Percentiles rank a stretch among this genome's conserved stretches.
These are phyloP conservation scores for Conticribra weissflogii DNA, from an alignment of 108 stramenopile genomes.

Conservation along the genomic window DNA sequence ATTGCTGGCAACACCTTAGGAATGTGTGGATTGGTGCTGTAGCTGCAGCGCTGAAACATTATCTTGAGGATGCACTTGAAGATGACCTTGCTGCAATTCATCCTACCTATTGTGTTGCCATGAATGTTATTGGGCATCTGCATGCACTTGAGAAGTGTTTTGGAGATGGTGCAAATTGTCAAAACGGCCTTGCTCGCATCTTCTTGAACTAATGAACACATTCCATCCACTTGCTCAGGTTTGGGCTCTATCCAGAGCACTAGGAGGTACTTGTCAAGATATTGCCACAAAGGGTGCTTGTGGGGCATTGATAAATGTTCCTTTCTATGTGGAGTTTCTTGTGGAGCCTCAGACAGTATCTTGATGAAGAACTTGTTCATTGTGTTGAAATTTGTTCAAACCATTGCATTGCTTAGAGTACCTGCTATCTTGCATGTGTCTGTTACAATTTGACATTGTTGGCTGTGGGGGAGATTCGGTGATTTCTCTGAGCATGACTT, in stretches of 20 bases:
- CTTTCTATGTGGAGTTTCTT: not conserved
- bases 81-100: not conserved
- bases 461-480: slow-evolving; percentile 10
- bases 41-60: not conserved
- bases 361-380: slow-evolving; percentile 15
- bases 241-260: too few species aligned
- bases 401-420: slow-evolving; percentile 17
- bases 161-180: too few species aligned
- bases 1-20: slow-evolving; percentile 2
- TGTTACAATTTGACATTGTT: slow-evolving; percentile 7
- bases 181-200: too few species aligned
- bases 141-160: not conserved
- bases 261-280: too few species aligned
- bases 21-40: too few species aligned
- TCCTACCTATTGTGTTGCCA: not conserved
- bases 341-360: not conserved
- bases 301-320: too few species aligned
- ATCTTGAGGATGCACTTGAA: not conserved
- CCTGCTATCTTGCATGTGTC: too few species aligned
- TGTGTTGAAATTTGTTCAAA: slow-evolving; percentile 7
- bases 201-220: not conserved
- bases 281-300: too few species aligned
- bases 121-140: not conserved
- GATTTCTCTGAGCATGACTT: too few species aligned
- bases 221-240: too few species aligned